Conservation (phyloP, 2,329 filamentous ascomycete species). For the Sclerotinia subarctica region DNA sequence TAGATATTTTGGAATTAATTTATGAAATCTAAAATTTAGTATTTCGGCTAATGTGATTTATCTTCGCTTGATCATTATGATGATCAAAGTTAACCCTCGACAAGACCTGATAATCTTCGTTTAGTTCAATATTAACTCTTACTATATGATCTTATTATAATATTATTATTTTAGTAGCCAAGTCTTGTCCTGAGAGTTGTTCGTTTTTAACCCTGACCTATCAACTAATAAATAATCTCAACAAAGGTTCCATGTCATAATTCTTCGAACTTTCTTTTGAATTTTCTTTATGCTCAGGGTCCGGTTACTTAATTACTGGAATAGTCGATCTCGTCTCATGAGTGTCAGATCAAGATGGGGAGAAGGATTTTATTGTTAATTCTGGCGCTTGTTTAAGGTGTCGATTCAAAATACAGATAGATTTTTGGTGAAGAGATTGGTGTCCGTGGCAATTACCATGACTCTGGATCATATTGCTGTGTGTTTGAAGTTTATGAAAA, state of each 20-base stretch:
- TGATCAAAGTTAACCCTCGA: too few relatives aligned
- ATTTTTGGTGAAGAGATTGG: not conserved
- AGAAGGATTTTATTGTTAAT: not conserved
- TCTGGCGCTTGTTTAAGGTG: too few relatives aligned
- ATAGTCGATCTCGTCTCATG: not conserved
- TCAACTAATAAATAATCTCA: too few relatives aligned
- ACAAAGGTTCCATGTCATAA: not conserved
- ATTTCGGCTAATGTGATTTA: constrained; percentile 2
- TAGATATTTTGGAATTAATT: too few relatives aligned
- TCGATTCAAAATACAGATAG: not conserved
- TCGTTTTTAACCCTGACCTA: too few relatives aligned
- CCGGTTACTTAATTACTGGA: not conserved
- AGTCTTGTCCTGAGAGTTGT: not conserved
- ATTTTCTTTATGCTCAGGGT: not conserved
- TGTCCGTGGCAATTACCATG: not conserved
- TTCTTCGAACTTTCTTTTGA: not conserved
- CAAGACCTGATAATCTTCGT: too few relatives aligned
- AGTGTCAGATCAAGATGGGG: not conserved
- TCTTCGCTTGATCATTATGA: not conserved
- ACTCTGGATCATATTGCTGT: not conserved
- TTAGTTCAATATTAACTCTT: too few relatives aligned
- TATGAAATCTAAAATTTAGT: not conserved
- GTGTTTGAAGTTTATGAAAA: too few relatives aligned
- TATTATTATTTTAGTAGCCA: too few relatives aligned
- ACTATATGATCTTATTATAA: too few relatives aligned